Evolutionary conservation across 1,284 basidiomycete genomes (phyloP).

Genomic region (Ustilago trichophora): DNA sequence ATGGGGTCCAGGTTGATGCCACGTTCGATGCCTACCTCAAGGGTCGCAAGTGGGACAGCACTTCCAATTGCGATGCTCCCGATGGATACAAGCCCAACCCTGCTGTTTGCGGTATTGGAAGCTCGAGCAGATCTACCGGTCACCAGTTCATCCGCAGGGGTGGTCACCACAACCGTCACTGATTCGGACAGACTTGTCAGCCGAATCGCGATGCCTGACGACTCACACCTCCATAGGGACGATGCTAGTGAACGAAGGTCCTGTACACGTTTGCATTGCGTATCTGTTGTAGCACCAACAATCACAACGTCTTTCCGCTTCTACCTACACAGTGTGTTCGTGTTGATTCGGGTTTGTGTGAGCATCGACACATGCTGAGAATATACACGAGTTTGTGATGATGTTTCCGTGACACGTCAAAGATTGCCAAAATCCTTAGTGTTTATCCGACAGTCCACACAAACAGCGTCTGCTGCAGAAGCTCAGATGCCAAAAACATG

Average conservation of each 20-base stretch:
- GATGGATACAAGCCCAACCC: slow-evolving; percentile 29
- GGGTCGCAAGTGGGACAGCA: too few relatives aligned
- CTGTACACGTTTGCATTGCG: too few relatives aligned
- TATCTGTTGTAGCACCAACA: background rate
- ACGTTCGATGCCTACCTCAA: too few relatives aligned
- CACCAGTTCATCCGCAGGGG: background rate
- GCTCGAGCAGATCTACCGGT: slow-evolving; percentile 3
- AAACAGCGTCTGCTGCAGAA: too few relatives aligned
- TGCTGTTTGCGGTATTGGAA: slow-evolving; percentile 22
- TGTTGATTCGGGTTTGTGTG: background rate
- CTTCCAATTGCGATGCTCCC: slow-evolving; percentile 9
- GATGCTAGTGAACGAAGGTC: too few relatives aligned
- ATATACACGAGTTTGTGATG: too few relatives aligned
- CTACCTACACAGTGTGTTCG: too few relatives aligned
- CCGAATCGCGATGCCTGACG: background rate
- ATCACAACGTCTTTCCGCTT: background rate
- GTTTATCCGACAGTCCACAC: too few relatives aligned
- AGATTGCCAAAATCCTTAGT: too few relatives aligned
- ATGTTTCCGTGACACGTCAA: too few relatives aligned
- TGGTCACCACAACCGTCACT: background rate
- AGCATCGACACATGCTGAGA: background rate
- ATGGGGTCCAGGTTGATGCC: slow-evolving; percentile 5
- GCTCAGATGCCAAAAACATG: too few relatives aligned
- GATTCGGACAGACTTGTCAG: too few relatives aligned
- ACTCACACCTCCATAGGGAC: background rate